Percentiles rank a stretch among this genome's conserved stretches.
Evolutionary conservation across 192 early-diverging fungal species (phyloP).

Genomic region (Linnemannia zychae): DNA sequence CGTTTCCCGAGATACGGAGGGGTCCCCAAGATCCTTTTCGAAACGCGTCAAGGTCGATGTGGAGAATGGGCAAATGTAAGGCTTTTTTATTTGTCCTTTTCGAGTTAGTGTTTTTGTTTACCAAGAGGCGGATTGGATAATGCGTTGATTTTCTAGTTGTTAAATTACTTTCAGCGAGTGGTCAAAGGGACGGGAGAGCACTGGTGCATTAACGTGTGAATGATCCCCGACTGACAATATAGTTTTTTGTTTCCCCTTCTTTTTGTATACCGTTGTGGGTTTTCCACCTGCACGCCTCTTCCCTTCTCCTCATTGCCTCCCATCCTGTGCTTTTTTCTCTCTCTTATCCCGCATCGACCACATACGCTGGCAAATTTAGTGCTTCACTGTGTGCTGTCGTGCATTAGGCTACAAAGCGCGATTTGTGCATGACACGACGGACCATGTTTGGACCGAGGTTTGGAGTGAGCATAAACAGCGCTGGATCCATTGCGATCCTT

Average conservation of each 20-base stretch:
- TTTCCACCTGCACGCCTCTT: background rate
- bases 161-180: background rate
- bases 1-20: constrained; percentile 69
- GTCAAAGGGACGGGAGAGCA: background rate
- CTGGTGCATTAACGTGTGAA: background rate
- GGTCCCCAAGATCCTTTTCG: constrained; percentile 54
- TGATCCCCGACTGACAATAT: background rate
- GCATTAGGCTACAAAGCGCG: constrained; percentile 64
- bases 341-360: background rate
- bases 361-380: constrained; percentile 27
- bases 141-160: background rate
- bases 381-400: constrained; percentile 66
- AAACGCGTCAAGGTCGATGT: constrained; percentile 64
- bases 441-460: constrained; percentile 72
- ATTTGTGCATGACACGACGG: constrained; percentile 63
- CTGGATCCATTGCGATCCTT: constrained; percentile 69
- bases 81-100: background rate
- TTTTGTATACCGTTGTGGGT: background rate
- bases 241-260: background rate
- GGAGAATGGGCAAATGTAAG: constrained; percentile 73
- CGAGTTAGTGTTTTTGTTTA: background rate
- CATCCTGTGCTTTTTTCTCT: background rate
- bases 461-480: constrained; percentile 62
- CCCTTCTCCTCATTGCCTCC: background rate
- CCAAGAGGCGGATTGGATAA: background rate